Evolutionary conservation across 768 basidiomycete species (phyloP).

Genomic region (Goffeauzyma gilvescens): DNA sequence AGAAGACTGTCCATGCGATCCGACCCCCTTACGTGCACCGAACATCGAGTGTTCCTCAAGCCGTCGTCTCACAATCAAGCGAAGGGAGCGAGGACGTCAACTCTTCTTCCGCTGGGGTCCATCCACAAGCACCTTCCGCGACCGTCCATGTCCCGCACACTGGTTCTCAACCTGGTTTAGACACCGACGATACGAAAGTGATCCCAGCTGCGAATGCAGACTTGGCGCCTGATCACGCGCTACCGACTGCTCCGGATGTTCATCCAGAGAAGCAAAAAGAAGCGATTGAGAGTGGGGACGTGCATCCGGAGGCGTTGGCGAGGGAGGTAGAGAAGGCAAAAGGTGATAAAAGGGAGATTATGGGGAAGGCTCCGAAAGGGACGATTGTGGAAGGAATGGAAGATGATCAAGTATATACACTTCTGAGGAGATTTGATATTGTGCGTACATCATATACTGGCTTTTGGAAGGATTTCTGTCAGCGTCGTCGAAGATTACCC

Average conservation of each 20-base stretch:
- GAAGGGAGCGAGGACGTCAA: no score
- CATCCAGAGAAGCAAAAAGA: conserved; percentile 27
- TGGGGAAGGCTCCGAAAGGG: conserved; percentile 24
- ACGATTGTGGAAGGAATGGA: conserved; percentile 32
- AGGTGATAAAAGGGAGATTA: conserved; percentile 29
- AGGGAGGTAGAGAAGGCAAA: conserved; percentile 33
- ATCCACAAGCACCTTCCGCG: no score
- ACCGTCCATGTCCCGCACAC: no score
- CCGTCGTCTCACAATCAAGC: no score
- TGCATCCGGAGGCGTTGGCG: conserved; percentile 24
- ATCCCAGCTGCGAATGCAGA: not conserved
- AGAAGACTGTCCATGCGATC: no score
- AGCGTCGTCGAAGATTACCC: not conserved
- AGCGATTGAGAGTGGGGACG: conserved; percentile 16
- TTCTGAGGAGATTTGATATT: conserved; percentile 31
- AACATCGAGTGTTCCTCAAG: no score
- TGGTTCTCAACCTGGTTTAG: no score
- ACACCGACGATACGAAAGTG: not conserved
- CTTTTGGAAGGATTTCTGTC: no score
- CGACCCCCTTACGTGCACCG: no score
- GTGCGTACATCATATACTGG: conserved; percentile 14
- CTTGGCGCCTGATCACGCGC: conserved; percentile 11
- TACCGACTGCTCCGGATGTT: conserved; percentile 28
- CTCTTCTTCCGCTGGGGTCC: no score
- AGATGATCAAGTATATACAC: conserved; percentile 32